Percentiles rank a stretch among this genome's conserved stretches.
phyloP scores from a whole-genome alignment of 2,329 filamentous ascomycete genomes.

The Colletotrichum sp. region DNA sequence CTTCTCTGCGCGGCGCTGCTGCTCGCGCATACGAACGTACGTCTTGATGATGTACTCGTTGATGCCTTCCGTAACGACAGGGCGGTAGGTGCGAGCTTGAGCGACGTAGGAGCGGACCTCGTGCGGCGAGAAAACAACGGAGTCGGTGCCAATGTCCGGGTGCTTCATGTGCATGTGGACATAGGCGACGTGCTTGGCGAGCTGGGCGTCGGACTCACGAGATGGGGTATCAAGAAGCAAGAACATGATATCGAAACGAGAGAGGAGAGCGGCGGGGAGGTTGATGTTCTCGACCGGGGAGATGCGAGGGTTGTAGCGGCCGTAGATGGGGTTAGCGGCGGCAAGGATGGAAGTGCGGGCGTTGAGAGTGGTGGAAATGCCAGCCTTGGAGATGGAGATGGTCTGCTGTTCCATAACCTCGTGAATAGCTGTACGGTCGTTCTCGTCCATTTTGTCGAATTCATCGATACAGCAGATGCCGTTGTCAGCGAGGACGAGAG shows the following conservation, averaged over 20 bases:
- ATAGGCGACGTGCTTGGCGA: slow-evolving; percentile 93
- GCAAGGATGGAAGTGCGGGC: slow-evolving; percentile 95
- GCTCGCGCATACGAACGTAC: slow-evolving; percentile 91
- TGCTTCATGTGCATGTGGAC: slow-evolving; percentile 98
- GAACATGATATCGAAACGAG: slow-evolving; percentile 97
- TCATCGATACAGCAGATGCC: slow-evolving; percentile 88
- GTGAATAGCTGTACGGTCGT: slow-evolving; percentile 82
- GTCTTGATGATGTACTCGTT: slow-evolving; percentile 97
- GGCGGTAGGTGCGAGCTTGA: slow-evolving; percentile 87
- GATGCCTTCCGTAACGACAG: slow-evolving; percentile 81
- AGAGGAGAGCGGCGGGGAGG: slow-evolving; percentile 93
- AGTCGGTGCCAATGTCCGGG: slow-evolving; percentile 69
- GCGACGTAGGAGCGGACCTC: slow-evolving; percentile 97
- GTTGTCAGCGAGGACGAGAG: slow-evolving; percentile 80
- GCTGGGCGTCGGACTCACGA: slow-evolving; percentile 87
- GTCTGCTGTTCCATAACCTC: slow-evolving; percentile 91
- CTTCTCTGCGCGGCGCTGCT: slow-evolving; percentile 90
- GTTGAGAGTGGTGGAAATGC: slow-evolving; percentile 81
- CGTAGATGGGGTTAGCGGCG: slow-evolving; percentile 95
- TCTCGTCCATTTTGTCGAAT: slow-evolving; percentile 90
- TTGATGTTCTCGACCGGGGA: slow-evolving; percentile 99
- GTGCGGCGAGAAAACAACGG: slow-evolving; percentile 84
- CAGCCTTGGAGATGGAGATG: slow-evolving; percentile 81
- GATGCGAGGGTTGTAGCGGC: slow-evolving; percentile 96
- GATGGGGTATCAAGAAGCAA: slow-evolving; percentile 93